A percentile compares a stretch with the other conserved stretches of the same genome.
These are phyloP conservation scores for Mortierella sp. DNA, from an alignment of 371 early-diverging fungal genomes.

Conservation along the genomic window DNA sequence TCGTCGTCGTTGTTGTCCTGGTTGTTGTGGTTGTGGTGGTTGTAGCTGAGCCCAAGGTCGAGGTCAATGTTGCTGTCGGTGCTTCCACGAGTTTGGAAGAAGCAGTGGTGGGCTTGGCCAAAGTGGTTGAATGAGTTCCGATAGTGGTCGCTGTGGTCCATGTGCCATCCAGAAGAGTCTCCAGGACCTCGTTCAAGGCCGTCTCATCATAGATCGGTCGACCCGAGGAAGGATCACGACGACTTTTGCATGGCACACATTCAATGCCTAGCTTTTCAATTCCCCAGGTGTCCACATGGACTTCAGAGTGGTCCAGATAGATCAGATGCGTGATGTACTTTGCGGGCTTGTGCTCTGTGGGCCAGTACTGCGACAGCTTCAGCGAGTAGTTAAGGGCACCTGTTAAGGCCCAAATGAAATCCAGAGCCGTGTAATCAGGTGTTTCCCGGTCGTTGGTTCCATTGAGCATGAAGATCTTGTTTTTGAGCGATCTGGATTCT, in stretches of 20 bases:
- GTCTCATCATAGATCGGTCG: constrained; percentile 51
- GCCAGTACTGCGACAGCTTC: constrained; percentile 49
- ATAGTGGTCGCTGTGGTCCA: no score
- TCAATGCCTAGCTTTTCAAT: constrained; percentile 71
- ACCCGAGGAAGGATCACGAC: constrained; percentile 26
- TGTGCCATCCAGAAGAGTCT: constrained; percentile 38
- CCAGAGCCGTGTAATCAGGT: constrained; percentile 73
- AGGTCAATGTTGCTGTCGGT: no score
- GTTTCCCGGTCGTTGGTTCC: constrained; percentile 79
- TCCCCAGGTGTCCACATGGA: constrained; percentile 64
- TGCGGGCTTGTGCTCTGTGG: constrained; percentile 60
- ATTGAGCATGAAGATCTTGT: constrained; percentile 76
- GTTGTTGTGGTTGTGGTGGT: no score
- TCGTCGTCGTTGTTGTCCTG: no score
- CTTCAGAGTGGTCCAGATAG: constrained; percentile 68
- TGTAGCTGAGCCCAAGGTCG: no score
- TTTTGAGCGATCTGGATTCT: constrained; percentile 59
- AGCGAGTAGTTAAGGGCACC: constrained; percentile 70
- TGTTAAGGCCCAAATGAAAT: constrained; percentile 75
- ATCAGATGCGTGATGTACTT: constrained; percentile 76
- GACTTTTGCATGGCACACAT: constrained; percentile 58
- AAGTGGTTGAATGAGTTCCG: no score
- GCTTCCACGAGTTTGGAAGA: no score
- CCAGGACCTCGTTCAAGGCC: constrained; percentile 23
- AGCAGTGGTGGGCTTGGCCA: no score